Base-by-base conservation (phyloP, 805 yeast species). In the Cyberlindnera japonica region DNA sequence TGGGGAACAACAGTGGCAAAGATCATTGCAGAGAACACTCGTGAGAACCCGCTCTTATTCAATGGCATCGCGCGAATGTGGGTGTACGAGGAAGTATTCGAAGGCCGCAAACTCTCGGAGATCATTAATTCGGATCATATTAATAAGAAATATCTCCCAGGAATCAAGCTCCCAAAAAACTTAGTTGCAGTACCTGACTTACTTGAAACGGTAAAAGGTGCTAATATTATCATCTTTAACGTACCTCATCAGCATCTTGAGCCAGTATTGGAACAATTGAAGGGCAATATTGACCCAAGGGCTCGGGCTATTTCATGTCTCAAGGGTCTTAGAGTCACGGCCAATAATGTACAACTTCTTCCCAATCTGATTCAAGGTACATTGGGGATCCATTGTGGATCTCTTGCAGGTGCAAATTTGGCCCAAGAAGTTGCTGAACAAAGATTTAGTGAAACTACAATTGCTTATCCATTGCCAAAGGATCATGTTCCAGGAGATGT, bases 1-100 rank as follows among this genome's bases (percentile, higher is more conserved):
- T 91, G 98, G 83, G 98, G 98, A 44, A 87, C 96, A 30, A 90
- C 97, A 7, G 88, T 91, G 39, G 96, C 97, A 48, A 91, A 91
- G 64, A 84, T 91, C 36, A 81, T 88, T 20, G 90, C 96, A 19
- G 97, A 91, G 64, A 88, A 88, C 65, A 71, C 89, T 29, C 68
- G 70, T 19, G 80, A 76, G 51, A 75, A 85, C 62, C 80, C 88
- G 19, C 69, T 77, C 21, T 65, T 84, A 54, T 90, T 91, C 62
- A 74, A 76, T 38, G 66, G 66, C 44, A 65, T 73, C 35, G 96
- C 90, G 26, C 78, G 80, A 53, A 89, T 91, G 97, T 90, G 98
- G 98, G 98, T 90, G 12, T 85, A 71, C 55, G 89, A 91, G 64
- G 98, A 90, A 65, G 45, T 40, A 28, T 67, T 81, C 38, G 71